phyloP scores from a whole-genome alignment of 2,329 filamentous ascomycete species.

The Immersiporthe knoxdaviesiana region DNA sequence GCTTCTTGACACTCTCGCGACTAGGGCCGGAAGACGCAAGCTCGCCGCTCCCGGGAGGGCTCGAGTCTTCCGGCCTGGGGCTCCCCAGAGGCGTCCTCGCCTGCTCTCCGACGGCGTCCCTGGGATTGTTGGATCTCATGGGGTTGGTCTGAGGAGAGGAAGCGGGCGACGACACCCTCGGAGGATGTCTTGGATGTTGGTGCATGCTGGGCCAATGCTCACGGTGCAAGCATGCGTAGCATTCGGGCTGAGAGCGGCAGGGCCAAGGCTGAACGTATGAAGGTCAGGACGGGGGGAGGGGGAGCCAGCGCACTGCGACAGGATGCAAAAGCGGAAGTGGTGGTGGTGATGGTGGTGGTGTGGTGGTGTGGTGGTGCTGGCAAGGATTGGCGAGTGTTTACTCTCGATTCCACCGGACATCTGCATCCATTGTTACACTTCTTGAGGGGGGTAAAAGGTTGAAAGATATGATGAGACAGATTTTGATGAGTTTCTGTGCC shows the following conservation, averaged over 20 bases:
- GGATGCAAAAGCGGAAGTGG: neutral
- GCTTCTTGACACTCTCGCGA: conserved; percentile 72
- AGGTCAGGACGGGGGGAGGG: neutral
- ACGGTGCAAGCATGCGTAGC: conserved; percentile 15
- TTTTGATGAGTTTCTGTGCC: conserved; percentile 15
- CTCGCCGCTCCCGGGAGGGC: conserved; percentile 54
- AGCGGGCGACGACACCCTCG: conserved; percentile 73
- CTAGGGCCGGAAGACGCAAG: conserved; percentile 53
- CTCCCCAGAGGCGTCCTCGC: conserved; percentile 44
- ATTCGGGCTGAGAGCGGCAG: conserved; percentile 24
- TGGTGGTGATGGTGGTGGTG: conserved; percentile 14
- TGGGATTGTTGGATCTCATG: conserved; percentile 71
- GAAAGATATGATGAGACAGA: conserved; percentile 22
- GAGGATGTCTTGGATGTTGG: conserved; percentile 80
- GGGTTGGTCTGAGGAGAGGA: conserved; percentile 73
- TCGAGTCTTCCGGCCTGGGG: conserved; percentile 49
- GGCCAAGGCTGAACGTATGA: conserved; percentile 2
- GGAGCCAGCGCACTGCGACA: conserved; percentile 4
- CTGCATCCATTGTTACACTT: conserved; percentile 42
- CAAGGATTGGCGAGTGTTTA: conserved; percentile 20
- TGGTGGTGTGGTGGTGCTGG: conserved; percentile 23
- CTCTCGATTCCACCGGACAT: conserved; percentile 41
- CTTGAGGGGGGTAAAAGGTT: conserved; percentile 11
- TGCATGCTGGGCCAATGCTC: conserved; percentile 66
- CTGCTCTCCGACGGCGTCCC: conserved; percentile 57